A percentile compares a stretch with the other conserved stretches of the same genome.
Evolutionary conservation across 2,329 filamentous ascomycete genomes (phyloP).

Genomic region (Falciphora oryzae): DNA sequence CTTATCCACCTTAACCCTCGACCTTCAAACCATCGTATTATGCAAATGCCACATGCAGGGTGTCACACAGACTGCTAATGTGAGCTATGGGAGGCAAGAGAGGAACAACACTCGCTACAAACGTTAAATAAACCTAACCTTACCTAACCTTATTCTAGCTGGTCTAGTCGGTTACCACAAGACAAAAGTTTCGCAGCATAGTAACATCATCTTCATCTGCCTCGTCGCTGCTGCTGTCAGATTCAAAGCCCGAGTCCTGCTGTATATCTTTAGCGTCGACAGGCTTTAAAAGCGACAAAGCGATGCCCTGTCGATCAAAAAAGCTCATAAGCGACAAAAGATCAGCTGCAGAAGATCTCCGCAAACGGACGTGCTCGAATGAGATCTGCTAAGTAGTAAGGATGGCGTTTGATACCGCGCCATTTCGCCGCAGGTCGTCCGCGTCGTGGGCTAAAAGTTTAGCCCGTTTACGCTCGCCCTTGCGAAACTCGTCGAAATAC

Average conservation of each 20-base stretch:
- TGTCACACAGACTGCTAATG: too few relatives aligned
- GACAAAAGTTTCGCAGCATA: slow-evolving; percentile 29
- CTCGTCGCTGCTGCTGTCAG: neutral
- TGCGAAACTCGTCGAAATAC: slow-evolving; percentile 32
- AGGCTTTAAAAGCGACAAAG: slow-evolving; percentile 23
- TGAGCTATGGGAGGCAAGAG: too few relatives aligned
- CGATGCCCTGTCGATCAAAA: slow-evolving; percentile 24
- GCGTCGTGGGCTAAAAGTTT: neutral
- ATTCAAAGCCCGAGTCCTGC: slow-evolving; percentile 11
- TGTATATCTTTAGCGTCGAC: slow-evolving; percentile 10
- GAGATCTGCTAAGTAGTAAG: neutral
- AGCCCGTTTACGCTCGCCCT: slow-evolving; percentile 13
- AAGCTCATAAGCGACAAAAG: neutral
- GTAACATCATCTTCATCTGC: slow-evolving; percentile 25
- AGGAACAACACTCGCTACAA: too few relatives aligned
- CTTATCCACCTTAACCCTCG: too few relatives aligned
- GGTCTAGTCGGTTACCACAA: too few relatives aligned
- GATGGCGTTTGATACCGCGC: neutral
- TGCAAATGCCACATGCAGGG: too few relatives aligned
- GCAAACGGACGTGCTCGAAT: neutral
- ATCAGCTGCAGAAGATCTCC: neutral
- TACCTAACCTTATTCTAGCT: too few relatives aligned
- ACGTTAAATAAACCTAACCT: too few relatives aligned
- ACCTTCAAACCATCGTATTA: too few relatives aligned
- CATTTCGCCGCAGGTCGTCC: slow-evolving; percentile 4